These are phyloP conservation scores for Blastobotrys indianensis DNA, from an alignment of 1,139 yeast genomes.

Conservation along the genomic window DNA sequence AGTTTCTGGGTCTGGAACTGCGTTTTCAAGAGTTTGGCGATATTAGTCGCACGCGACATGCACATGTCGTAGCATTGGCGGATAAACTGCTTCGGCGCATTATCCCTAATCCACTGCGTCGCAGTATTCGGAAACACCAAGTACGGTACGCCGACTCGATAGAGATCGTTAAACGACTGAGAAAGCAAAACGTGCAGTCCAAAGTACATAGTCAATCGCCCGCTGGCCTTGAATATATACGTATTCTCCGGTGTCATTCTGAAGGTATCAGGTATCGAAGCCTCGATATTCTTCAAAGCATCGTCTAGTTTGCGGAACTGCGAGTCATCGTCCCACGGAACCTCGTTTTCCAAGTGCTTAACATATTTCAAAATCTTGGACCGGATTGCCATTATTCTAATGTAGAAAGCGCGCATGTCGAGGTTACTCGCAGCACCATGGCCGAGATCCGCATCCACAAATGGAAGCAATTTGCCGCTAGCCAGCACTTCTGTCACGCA, in stretches of 20 bases:
- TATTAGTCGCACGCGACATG: too few species aligned
- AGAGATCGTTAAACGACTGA: too few species aligned
- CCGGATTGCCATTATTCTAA: slow-evolving; percentile 6
- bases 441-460: background rate
- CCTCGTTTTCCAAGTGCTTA: slow-evolving; percentile 11
- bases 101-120: too few species aligned
- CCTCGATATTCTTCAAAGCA: slow-evolving; percentile 1
- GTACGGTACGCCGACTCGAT: too few species aligned
- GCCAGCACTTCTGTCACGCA: slow-evolving; percentile 4
- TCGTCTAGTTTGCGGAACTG: slow-evolving; percentile 5
- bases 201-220: background rate
- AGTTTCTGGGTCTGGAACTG: too few species aligned
- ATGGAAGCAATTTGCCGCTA: background rate
- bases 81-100: too few species aligned
- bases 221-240: slow-evolving; percentile 4
- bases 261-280: slow-evolving; percentile 6
- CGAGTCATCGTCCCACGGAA: slow-evolving; percentile 9
- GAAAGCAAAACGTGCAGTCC: too few species aligned
- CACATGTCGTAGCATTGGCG: too few species aligned
- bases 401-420: slow-evolving; percentile 5
- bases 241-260: slow-evolving; percentile 1
- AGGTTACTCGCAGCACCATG: background rate
- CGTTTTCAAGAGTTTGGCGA: too few species aligned
- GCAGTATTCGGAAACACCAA: too few species aligned
- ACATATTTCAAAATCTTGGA: slow-evolving; percentile 10